Base-by-base conservation (phyloP, 192 early-diverging fungal genomes). In the Podochytrium sp. region DNA sequence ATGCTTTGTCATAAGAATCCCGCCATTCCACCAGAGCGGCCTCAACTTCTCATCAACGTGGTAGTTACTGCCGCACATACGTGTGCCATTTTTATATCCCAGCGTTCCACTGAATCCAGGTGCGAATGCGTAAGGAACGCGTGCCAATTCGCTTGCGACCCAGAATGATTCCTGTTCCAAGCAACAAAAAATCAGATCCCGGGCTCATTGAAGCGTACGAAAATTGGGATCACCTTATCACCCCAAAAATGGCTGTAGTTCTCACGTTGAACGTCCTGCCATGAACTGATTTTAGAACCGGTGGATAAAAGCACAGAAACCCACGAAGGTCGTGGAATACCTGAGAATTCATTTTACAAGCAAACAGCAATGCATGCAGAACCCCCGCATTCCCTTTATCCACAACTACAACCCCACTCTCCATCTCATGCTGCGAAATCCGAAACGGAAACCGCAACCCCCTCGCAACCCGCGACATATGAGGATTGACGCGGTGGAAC, bases 101-200 rank as follows among this genome's bases (percentile, higher is more conserved):
- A 90, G 80, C 33, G 81, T 79, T 4, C 80, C 87, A 25, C 81
- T 85, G 73, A 85, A 84, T 3, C 75, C 80, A 53, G 80, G 80
- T 18, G 81, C 69, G 37, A 87, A 90, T 7, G 76, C 75, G 65
- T 86, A 90, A 0, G 85, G 88, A 27, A 83, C 84, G 27, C 86
- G 78, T 20, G 78, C 67, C 80, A 91, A 81, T 72, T 90, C 90
- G 61, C 75, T 84, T 4, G 84, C 84, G 23, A 83, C 78, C 90
- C 90, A 56, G 86, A 90, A 2, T 81, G 85, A n/a, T n/a, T n/a
- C n/a, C n/a, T n/a, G n/a, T n/a, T n/a, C n/a, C n/a, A n/a, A n/a
- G n/a, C n/a, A n/a, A n/a, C n/a, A n/a, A n/a, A n/a, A n/a, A n/a
- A n/a, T n/a, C n/a, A n/a, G n/a, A n/a, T n/a, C n/a, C n/a, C n/a